Evolutionary conservation across 768 basidiomycete species (phyloP).

Genomic region (Xerocomellus chrysenteron): DNA sequence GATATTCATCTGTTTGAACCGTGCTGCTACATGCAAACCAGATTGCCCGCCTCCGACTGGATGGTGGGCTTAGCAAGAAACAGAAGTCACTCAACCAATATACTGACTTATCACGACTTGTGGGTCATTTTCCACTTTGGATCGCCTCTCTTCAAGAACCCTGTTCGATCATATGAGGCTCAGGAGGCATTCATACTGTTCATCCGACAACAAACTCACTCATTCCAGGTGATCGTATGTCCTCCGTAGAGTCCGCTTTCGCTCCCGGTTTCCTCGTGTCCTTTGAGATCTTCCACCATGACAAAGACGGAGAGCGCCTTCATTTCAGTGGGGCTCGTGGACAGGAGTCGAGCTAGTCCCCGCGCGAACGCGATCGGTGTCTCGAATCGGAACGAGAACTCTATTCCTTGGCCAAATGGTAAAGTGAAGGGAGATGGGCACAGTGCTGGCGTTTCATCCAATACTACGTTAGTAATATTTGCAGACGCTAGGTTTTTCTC

Average conservation of each 20-base stretch:
- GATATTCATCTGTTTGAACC: conserved; percentile 1
- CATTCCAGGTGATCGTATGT: conserved; percentile 3
- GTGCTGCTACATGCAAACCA: conserved; percentile 2
- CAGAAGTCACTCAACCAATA: not conserved
- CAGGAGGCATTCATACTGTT: not conserved
- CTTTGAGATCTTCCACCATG: conserved; percentile 3
- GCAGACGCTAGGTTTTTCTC: not conserved
- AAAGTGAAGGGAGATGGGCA: not conserved
- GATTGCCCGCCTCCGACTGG: conserved; percentile 1
- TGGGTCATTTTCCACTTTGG: conserved; percentile 3
- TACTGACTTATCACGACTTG: conserved; percentile 5
- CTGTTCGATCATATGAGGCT: not conserved
- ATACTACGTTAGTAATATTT: not conserved
- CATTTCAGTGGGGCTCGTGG: not conserved
- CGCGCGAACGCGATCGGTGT: not conserved
- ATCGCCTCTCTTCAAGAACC: not conserved
- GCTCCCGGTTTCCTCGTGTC: not conserved
- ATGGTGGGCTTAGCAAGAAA: not conserved
- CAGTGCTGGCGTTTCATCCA: conserved; percentile 1
- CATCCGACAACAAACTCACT: not conserved
- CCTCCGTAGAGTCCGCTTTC: conserved; percentile 3
- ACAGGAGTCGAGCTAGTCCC: not conserved
- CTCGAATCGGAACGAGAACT: conserved; percentile 6
- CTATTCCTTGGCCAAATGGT: conserved; percentile 2
- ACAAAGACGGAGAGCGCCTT: conserved; percentile 3